phyloP scores from a whole-genome alignment of 495 filamentous ascomycete genomes.

The Xylaria intraflava region DNA sequence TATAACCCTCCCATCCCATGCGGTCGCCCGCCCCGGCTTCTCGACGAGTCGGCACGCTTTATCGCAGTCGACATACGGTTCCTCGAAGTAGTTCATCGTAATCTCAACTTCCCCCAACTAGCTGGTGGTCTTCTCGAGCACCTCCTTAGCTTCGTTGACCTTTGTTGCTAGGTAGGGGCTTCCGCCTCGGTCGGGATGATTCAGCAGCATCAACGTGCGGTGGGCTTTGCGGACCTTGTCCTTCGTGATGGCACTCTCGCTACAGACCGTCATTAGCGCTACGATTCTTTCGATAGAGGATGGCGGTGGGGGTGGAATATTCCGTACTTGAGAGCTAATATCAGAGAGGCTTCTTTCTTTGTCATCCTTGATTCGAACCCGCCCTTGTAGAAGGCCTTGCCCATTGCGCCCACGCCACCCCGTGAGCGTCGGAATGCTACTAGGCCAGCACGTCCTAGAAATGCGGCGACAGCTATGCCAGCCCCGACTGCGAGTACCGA shows the following conservation, averaged over 20 bases:
- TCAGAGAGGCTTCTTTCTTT: slow-evolving; percentile 80
- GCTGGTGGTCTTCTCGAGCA: slow-evolving; percentile 66
- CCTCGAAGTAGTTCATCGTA: background rate
- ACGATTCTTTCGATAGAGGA: background rate
- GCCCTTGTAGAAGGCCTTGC: slow-evolving; percentile 92
- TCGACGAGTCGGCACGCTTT: background rate
- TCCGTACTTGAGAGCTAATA: slow-evolving; percentile 79
- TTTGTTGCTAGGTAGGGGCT: slow-evolving; percentile 96
- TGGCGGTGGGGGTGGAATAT: background rate
- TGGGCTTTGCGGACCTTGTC: slow-evolving; percentile 95
- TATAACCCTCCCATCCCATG: background rate
- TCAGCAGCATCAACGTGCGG: slow-evolving; percentile 91
- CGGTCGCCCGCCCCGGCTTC: no score
- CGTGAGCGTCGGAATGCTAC: slow-evolving; percentile 79
- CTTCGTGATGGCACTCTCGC: slow-evolving; percentile 78
- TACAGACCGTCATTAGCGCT: slow-evolving; percentile 30
- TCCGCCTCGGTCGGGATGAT: slow-evolving; percentile 95
- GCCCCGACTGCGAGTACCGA: slow-evolving; percentile 69
- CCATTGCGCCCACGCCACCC: slow-evolving; percentile 68
- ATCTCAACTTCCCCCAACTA: background rate
- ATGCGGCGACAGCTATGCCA: slow-evolving; percentile 68
- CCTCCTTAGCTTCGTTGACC: slow-evolving; percentile 96
- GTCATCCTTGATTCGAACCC: slow-evolving; percentile 95
- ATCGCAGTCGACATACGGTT: background rate
- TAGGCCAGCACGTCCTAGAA: slow-evolving; percentile 80